Evolutionary conservation across 306 rosid genomes (phyloP), one percentile per base, ranked within the genome.

Genomic region (Acmispon strigosus): DNA sequence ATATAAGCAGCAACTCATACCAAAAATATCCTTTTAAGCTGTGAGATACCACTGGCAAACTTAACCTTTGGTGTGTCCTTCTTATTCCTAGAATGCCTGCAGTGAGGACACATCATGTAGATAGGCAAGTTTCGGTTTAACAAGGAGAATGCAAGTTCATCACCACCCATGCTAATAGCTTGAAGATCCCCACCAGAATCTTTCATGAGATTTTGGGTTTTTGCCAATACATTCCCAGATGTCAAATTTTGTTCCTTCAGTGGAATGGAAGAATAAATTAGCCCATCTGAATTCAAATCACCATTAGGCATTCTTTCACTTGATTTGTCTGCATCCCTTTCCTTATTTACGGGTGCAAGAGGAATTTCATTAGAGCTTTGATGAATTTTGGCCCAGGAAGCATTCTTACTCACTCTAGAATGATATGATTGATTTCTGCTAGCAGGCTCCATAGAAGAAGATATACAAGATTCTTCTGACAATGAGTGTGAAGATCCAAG

Each of bases 21-120:
- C 98, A 93, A 55, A 76, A 93, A 85, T 50, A 93, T 84, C 81
- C 97, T 78, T 83, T 87, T 90, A 51, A 93, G 98, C 86, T 93
- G 98, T 18, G 98, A 93, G 82, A 88, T 57, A 69, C 87, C 86
- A 67, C 90, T 83, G 15, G 90, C 89, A 84, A 88, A 88, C 84
- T 88, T 86, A 51, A 81, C 84, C 45, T 85, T 84, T 14, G 81
- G 81, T 50, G 77, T 77, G 73, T 84, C 82, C 84, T 85, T 86
- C 79, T 63, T 86, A 65, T 80, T 86, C 77, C 73, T 80, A 47
- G 94, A 85, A 75, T 75, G 79, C 76, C 73, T 87, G 82, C 98
- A 93, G 78, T 85, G 90, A 45, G 97, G 98, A 80, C 97, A 93
- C 73, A 74, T 74, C 94, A 93, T 88, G 85, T 81, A 93, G 79